phyloP scores from a whole-genome alignment of 108 stramenopile genomes.

The Stephanodiscus triporus region DNA sequence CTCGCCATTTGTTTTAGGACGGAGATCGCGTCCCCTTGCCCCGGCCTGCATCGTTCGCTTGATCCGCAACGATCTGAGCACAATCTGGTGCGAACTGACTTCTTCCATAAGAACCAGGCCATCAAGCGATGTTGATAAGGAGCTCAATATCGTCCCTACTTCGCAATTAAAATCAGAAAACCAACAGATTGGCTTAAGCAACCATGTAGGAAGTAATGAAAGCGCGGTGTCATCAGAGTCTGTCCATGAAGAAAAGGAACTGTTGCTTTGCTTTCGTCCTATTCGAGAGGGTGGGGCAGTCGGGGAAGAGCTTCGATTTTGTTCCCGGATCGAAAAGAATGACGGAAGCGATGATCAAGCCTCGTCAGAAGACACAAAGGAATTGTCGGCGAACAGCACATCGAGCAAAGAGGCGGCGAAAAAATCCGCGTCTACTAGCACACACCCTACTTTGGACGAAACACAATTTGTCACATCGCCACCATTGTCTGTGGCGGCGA shows the following conservation, averaged over 20 bases:
- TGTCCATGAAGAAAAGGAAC: constrained; percentile 56
- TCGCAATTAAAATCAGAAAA: background rate
- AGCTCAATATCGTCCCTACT: constrained; percentile 11
- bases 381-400: constrained; percentile 3
- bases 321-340: constrained; percentile 16
- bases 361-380: constrained; percentile 2
- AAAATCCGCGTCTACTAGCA: background rate
- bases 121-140: constrained; percentile 54
- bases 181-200: constrained; percentile 4
- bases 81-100: constrained; percentile 88
- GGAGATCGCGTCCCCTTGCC: constrained; percentile 62
- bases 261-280: constrained; percentile 81
- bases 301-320: constrained; percentile 59
- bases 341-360: constrained; percentile 4
- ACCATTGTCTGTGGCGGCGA: background rate
- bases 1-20: constrained; percentile 13
- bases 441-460: constrained; percentile 15
- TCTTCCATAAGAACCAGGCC: constrained; percentile 70
- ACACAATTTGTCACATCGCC: constrained; percentile 9
- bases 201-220: background rate
- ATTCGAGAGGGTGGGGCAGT: constrained; percentile 74
- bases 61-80: constrained; percentile 76
- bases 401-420: background rate
- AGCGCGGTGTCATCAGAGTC: constrained; percentile 8
- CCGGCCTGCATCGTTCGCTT: constrained; percentile 77